Evolutionary conservation across 2,329 filamentous ascomycete genomes (phyloP), one percentile per base, ranked within the genome.

Genomic region (Rasamsonia emersonii): DNA sequence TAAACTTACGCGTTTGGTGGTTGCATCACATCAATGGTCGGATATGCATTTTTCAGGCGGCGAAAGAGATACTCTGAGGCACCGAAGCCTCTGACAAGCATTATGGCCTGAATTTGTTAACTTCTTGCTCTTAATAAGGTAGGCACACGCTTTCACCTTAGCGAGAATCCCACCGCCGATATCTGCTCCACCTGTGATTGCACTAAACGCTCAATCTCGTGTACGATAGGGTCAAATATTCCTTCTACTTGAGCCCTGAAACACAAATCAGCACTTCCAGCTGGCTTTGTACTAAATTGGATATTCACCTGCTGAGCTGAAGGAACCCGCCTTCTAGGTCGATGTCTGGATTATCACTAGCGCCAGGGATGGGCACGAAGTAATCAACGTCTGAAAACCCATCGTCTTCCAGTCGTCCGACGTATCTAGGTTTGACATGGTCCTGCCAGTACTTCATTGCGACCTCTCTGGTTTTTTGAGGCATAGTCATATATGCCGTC

Each of bases 41-140:
- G 38, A 7, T 53, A 41, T 4, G 40, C 36, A 4, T 35, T 32
- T 11, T 51, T 28, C 5, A 62, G 32, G 2, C 45, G 44, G 5
- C 41, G 37, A 28, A 47, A 53, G 6, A 64, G 53, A 35, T 59
- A 62, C 10, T 49, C 47, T 3, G 50, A 62, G 3, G 46, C 38
- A 1, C 60, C 60, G 19, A 63, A 58, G 0, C 61, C 61, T 2
- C 59, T 59, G 0, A 63, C 59, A 0, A 64, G 47, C 7, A 61
- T 35, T 4, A 64, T 56, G 0, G 52, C 47, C 44, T 50, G n/a
- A n/a, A n/a, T n/a, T n/a, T n/a, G n/a, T n/a, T n/a, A n/a, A n/a
- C n/a, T n/a, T n/a, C n/a, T n/a, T n/a, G n/a, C n/a, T n/a, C n/a
- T n/a, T n/a, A n/a, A n/a, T n/a, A n/a, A n/a, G n/a, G n/a, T n/a